A percentile compares a stretch with the other conserved stretches of the same genome.
Conservation (phyloP, 2,329 filamentous ascomycete genomes). For the Orbilia quercus region DNA sequence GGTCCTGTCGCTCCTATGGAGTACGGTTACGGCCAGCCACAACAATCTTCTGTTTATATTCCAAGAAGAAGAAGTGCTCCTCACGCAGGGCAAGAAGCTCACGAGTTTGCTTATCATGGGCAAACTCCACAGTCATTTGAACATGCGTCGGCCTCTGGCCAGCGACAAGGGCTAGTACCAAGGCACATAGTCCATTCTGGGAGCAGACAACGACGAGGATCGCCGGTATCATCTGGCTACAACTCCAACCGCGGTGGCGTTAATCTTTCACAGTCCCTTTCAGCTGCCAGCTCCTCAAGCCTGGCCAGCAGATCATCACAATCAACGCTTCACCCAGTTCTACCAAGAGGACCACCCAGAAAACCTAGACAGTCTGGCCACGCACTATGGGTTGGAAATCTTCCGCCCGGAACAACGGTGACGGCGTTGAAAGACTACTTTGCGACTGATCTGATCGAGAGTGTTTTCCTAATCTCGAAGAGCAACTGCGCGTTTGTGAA, state of each 20-base stretch:
- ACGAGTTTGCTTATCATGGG: conserved; percentile 22
- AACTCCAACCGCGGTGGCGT: conserved; percentile 18
- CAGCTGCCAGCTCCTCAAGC: conserved; percentile 30
- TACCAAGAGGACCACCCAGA: conserved; percentile 72
- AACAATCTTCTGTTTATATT: conserved; percentile 30
- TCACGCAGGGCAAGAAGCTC: conserved; percentile 33
- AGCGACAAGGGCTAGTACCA: conserved; percentile 40
- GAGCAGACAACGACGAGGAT: conserved; percentile 43
- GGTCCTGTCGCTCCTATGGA: conserved; percentile 25
- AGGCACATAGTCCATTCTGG: conserved; percentile 42
- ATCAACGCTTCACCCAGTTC: conserved; percentile 55
- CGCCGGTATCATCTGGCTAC: conserved; percentile 44
- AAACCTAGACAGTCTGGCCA: conserved; percentile 80
- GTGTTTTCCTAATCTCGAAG: conserved; percentile 92
- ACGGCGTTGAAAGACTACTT: conserved; percentile 91
- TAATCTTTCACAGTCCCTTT: conserved; percentile 34
- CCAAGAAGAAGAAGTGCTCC: conserved; percentile 52
- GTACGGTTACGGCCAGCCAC: conserved; percentile 27
- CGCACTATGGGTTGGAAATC: conserved; percentile 94
- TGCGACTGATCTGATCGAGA: conserved; percentile 80
- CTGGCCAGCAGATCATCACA: conserved; percentile 36
- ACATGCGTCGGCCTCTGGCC: conserved; percentile 4
- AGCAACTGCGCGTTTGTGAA: conserved; percentile 98
- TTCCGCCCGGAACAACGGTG: conserved; percentile 83
- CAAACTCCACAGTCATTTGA: conserved; percentile 14